Base-by-base conservation (phyloP, 805 yeast genomes). In the Ogataea saltuana region DNA sequence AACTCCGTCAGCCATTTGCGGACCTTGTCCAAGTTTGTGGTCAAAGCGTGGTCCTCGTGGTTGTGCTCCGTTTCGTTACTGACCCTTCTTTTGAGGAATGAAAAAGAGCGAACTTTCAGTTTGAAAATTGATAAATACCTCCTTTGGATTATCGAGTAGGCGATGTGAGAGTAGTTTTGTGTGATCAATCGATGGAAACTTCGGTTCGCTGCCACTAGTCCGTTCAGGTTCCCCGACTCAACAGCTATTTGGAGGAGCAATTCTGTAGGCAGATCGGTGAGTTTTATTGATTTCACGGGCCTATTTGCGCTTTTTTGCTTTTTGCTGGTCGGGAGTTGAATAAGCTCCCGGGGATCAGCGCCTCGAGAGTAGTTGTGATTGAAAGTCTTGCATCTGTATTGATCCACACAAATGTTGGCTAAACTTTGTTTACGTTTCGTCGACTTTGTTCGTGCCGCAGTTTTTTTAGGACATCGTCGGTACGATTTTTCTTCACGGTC, bases 1-100 rank as follows among this genome's bases (percentile, higher is more conserved):
- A 23, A 20, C 1, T 13, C 18, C 5, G 27, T 20, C 16, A 33
- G 22, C 19, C 30, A 19, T 12, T 23, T 11, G 5, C 39, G 27
- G 7, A 41, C 5, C 16, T 29, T 27, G 17, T 54, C 58, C n/a
- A 50, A 25, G 18, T 33, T 37, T 1, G 59, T 52, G 12, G 39
- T 33, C 15, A 55, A 40, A 4, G 59, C 56, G 30, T 53, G 46
- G 12, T 45, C 50, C 17, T 44, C 34, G 30, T 56, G 58, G 23
- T 53, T 55, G 23, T 53, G 46, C 10, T 44, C 47, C 6, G 43
- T 34, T n/a, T 46, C 55, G 32, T 52, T 47, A 21, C 52, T 50
- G 18, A 42, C 49, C n/a, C 53, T 47, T 19, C 54, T 40, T 22
- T 53, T 53, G 12, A 50, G 13, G 27, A 37, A 32, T 10, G 48